Evolutionary conservation across 345 rosid genomes (phyloP).

Genomic region (Nasturtium officinale): DNA sequence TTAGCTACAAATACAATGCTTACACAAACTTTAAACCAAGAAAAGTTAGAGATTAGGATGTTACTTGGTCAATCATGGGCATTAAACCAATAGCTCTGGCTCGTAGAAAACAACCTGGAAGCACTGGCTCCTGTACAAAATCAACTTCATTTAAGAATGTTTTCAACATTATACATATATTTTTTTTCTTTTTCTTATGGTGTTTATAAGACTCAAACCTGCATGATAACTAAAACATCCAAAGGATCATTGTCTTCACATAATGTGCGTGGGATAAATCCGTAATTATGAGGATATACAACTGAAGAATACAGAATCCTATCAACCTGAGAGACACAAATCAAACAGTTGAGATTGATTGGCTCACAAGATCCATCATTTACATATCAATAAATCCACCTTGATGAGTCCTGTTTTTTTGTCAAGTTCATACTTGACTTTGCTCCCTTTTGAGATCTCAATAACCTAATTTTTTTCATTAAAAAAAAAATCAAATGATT

Average conservation of each 20-base stretch:
- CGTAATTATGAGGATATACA: conserved; percentile 99
- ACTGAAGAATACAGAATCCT: conserved; percentile 92
- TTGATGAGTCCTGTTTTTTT: conserved; percentile 93
- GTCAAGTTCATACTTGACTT: conserved; percentile 98
- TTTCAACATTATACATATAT: background rate
- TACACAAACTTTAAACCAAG: background rate
- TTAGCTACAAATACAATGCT: background rate
- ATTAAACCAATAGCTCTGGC: conserved; percentile 94
- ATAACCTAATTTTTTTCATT: conserved; percentile 59
- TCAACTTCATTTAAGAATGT: background rate
- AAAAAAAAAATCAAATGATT: background rate
- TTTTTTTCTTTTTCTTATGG: no score
- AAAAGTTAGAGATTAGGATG: background rate
- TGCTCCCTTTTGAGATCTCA: conserved; percentile 97
- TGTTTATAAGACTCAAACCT: conserved; percentile 51
- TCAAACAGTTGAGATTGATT: conserved; percentile 11
- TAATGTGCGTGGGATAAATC: conserved; percentile 93
- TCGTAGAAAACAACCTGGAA: conserved; percentile 92
- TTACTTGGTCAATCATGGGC: conserved; percentile 98
- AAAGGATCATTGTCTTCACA: conserved; percentile 99
- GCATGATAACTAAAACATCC: conserved; percentile 97
- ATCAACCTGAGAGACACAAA: conserved; percentile 65
- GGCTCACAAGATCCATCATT: background rate
- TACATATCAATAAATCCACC: conserved; percentile 45
- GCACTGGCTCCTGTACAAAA: conserved; percentile 74